A percentile compares a stretch with the other conserved stretches of the same genome.
Evolutionary conservation across 2,329 filamentous ascomycete genomes (phyloP).

Genomic region (Rhynchosporium graminicola): DNA sequence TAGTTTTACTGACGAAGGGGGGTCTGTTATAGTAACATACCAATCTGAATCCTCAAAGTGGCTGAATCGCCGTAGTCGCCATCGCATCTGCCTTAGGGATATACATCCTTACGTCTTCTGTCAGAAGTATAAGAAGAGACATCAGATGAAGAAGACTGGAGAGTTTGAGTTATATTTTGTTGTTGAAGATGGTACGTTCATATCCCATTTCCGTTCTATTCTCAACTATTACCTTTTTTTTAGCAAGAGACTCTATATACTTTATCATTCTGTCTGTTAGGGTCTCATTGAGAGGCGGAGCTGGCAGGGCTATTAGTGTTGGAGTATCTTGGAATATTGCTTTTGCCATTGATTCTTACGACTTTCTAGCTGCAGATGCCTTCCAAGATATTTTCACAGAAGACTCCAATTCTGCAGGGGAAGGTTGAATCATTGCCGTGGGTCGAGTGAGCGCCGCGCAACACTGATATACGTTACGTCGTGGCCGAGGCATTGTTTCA

Average conservation of each 20-base stretch:
- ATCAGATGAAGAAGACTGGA: conserved; percentile 48
- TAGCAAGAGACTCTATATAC: background rate
- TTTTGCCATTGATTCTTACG: too few species aligned
- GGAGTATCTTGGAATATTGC: too few species aligned
- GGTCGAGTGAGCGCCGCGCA: background rate
- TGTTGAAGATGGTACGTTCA: conserved; percentile 32
- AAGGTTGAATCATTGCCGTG: conserved; percentile 1
- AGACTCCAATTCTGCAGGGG: conserved; percentile 9
- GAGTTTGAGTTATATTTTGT: conserved; percentile 40
- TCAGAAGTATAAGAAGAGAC: conserved; percentile 54
- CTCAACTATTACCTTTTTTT: background rate
- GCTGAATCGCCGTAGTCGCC: conserved; percentile 51
- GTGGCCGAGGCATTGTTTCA: background rate
- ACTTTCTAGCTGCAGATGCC: conserved; percentile 28
- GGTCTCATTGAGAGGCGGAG: too few species aligned
- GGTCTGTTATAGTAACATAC: conserved; percentile 50
- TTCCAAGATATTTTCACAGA: conserved; percentile 32
- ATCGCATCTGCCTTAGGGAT: conserved; percentile 54
- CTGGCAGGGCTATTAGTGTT: too few species aligned
- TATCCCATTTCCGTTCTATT: background rate
- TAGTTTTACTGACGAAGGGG: background rate
- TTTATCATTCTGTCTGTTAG: too few species aligned
- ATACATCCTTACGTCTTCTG: conserved; percentile 62
- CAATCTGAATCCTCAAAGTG: conserved; percentile 51
- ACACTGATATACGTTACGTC: background rate